Conservation (phyloP, 2,329 filamentous ascomycete genomes). For the Epichloe elymi region DNA sequence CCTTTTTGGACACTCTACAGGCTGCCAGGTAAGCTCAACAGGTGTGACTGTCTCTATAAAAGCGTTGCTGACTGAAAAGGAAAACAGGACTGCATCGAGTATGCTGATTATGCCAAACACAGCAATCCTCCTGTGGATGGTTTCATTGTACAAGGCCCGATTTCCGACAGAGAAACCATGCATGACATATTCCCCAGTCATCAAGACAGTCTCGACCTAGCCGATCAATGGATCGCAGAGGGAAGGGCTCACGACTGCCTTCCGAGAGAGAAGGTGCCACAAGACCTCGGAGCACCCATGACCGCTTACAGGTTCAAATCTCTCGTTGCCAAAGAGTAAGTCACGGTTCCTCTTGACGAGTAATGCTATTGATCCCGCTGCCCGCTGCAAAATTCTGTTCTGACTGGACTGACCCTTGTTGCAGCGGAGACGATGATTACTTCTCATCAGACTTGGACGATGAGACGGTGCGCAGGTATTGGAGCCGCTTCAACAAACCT, state of each 20-base stretch:
- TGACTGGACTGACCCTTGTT: background rate
- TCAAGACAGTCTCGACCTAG: slow-evolving; percentile 32
- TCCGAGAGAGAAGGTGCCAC: slow-evolving; percentile 29
- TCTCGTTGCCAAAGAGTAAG: slow-evolving; percentile 36
- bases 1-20: slow-evolving; percentile 45
- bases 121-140: slow-evolving; percentile 49
- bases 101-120: slow-evolving; percentile 30
- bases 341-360: slow-evolving; percentile 2
- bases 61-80: background rate
- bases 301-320: slow-evolving; percentile 41
- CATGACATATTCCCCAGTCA: slow-evolving; percentile 31
- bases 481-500: slow-evolving; percentile 47
- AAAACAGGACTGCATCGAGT: slow-evolving; percentile 42
- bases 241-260: slow-evolving; percentile 43
- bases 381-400: too few species aligned
- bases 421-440: slow-evolving; percentile 66
- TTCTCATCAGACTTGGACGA: slow-evolving; percentile 67
- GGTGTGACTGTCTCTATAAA: background rate
- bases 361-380: background rate
- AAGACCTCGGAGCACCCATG: slow-evolving; percentile 29
- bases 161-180: slow-evolving; percentile 62
- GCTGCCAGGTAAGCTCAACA: slow-evolving; percentile 33
- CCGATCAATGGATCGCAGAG: slow-evolving; percentile 39
- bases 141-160: slow-evolving; percentile 66
- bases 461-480: slow-evolving; percentile 45